Evolutionary conservation across 2,329 filamentous ascomycete genomes (phyloP), one percentile per base, ranked within the genome.

Genomic region (Nigrospora oryzae): DNA sequence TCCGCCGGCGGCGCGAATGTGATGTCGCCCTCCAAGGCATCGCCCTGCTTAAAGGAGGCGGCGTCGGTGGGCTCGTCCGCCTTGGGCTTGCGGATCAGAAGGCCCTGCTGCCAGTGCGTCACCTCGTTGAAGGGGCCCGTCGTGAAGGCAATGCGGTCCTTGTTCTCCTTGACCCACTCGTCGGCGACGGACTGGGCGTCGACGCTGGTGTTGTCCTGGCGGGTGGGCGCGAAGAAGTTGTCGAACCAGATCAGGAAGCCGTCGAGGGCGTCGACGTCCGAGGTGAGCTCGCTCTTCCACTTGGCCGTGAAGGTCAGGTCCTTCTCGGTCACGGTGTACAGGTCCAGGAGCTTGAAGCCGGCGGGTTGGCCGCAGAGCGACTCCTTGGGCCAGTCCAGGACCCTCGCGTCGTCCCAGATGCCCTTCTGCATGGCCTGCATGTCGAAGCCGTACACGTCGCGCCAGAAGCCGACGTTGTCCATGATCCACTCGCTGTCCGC

Each of bases 211-310:
- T 73, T 66, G 17, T 42, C 40, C 7, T 71, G 60, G 33, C 74
- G 68, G 0, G 77, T 75, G 11, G 82, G 79, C 52, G 85, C 78
- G 66, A 96, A 96, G 71, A 93, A 93, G 19, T 85, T 91, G 62
- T 97, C 91, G 61, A 96, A 96, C 88, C 90, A 96, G 53, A 95
- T 77, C 13, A 89, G 74, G 63, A 89, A 95, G 5, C 88, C 91
- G 59, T 96, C 89, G n/a, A 96, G 68, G 2, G 73, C 69, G 48
- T 86, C 80, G 45, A 84, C 70, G 49, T 84, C 77, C 38, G 74
- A 67, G 1, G 70, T 74, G 6, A 93, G 59, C 14, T 69, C 75
- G 11, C 81, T 75, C 44, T 74, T 61, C 69, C 89, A 94, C 4
- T 75, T 66, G 10, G 81, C 77, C 39, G 77, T 78, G 67, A 96